Evolutionary conservation across 805 yeast genomes (phyloP), one percentile per base, ranked within the genome.

Genomic region (Wickerhamomyces mucosus): DNA sequence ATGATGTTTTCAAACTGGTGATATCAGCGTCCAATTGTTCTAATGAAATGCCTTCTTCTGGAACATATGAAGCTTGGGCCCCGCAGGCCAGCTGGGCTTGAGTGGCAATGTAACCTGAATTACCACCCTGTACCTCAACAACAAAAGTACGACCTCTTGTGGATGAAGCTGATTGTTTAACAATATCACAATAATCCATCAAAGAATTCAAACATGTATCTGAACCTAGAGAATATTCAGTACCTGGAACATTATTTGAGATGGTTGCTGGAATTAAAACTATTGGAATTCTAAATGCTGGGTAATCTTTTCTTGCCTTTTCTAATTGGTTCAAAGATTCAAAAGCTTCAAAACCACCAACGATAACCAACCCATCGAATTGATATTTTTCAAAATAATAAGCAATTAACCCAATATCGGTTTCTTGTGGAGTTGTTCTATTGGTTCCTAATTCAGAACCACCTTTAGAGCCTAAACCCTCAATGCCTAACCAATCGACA

Each of bases 311-410:
- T 56, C 96, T 74, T 20, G 92, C 85, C 44, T 69, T 67, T 45
- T 82, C 80, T 43, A 92, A 69, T 63, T 86, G 82, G 48, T 82
- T 75, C 45, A 92, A 68, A 1, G 96, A 75, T 9, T 69, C 69
- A 67, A 78, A 92, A n/a, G 96, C 97, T 65, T 92, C 98, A 52
- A 88, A 92, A 1, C 98, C 98, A 45, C 99, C 99, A 39, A 92
- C 77, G 36, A 92, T 69, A 39, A 92, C 71, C 42, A 89, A 69
- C 25, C 97, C 98, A 51, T 92, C 92, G 51, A 92, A 75, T 35
- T 71, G 63, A 57, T 77, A 78, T 59, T 85, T 85, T 56, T 89
- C 95, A 68, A 92, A 78, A 56, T 88, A 83, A 61, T 75, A 89
- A 3, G 98, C 95, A 46, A 88, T 77, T 53, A 85, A 72, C 32